Base-by-base conservation (phyloP, 495 filamentous ascomycete species). In the Penicillium subrubescens region DNA sequence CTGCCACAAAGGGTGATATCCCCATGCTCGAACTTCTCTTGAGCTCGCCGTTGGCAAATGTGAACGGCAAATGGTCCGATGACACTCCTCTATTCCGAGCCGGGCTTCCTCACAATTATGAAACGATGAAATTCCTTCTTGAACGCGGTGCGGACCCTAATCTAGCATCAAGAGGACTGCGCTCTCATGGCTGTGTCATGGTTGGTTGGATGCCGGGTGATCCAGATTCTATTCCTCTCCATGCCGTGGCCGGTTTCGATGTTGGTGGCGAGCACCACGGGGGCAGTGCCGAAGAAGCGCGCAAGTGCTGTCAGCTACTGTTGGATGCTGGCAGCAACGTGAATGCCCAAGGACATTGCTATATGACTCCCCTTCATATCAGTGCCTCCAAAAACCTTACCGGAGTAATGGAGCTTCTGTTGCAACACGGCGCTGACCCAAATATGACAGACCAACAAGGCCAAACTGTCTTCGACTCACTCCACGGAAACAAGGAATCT, bases 61-160 rank as follows among this genome's bases (percentile, higher is more conserved):
- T 51, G 43, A 29, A 60, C 12, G 43, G 58, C 19, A 53, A 33
- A 53, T 23, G 17, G 8, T 48, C 41, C 44, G 8, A 25, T 4
- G 58, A 60, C n/a, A 60, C 44, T n/a, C 58, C 58, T 5, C 33
- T 60, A 5, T 60, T 60, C 27, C 58, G 44, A 3, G 58, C 58
- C 10, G 43, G 35, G 10, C 58, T 60, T 23, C 17, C 27, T 15
- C 58, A 51, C 34, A 31, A 52, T 17, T 35, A 50, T 8, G 58
- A 60, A 34, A 43, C 29, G 10, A 51, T 60, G 43, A 60, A 60
- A 15, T 23, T 60, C 11, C 58, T 60, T 25, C 44, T 60, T 5
- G 44, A 51, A 21, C 4, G 17, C 10, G 58, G 58, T 17, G 58
- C 58, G 11, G 58, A 60, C 39, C 58, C 58, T 10, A 60, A 60